Evolutionary conservation across 139 green algal species (phyloP), one percentile per base, ranked within the genome.

Genomic region (Nannochloris sp.): DNA sequence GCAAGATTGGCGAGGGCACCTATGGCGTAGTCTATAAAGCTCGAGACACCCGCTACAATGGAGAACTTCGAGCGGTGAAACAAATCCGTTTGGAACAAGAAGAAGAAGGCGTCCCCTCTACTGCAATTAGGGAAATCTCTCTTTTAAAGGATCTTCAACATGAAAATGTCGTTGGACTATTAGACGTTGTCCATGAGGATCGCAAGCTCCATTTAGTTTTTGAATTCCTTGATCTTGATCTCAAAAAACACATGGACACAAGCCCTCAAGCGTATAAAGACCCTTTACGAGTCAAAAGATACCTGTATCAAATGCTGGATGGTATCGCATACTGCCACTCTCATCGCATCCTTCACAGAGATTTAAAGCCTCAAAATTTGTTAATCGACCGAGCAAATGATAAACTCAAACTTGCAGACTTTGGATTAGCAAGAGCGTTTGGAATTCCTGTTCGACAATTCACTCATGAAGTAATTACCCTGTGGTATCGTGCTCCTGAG

Each of bases 11-110:
- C 0, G 93, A 98, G 61, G 93, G 93, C 8, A 99, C 93, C 2
- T 98, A 99, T 81, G 93, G 93, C 19, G 89, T 96, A 29, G 92
- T 98, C 5, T 98, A 97, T 79, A 96, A 95, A 60, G 93, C 87
- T 0, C 69, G 72, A 15, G 83, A 96, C 70, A 27, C 42, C 19
- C 80, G 65, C 14, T 55, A 70, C 4, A 90, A 76, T 5, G 77
- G 80, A 13, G 37, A 62, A 2, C 83, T 90, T 1, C 81, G 96
- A 6, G 92, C 93, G 2, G 61, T 99, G 8, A 99, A 99, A 70
- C 96, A 98, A 67, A 99, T 97, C 33, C 61, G 70, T 35, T 27
- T 73, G 39, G 80, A 95, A 63, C 76, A 85, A 46, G 88, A 95
- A 61, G 83, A 93, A 31, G 87, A 95, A 58, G 88, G 88, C 32